Base-by-base conservation (phyloP, 2,329 filamentous ascomycete genomes). In the Diaporthe amygdali region DNA sequence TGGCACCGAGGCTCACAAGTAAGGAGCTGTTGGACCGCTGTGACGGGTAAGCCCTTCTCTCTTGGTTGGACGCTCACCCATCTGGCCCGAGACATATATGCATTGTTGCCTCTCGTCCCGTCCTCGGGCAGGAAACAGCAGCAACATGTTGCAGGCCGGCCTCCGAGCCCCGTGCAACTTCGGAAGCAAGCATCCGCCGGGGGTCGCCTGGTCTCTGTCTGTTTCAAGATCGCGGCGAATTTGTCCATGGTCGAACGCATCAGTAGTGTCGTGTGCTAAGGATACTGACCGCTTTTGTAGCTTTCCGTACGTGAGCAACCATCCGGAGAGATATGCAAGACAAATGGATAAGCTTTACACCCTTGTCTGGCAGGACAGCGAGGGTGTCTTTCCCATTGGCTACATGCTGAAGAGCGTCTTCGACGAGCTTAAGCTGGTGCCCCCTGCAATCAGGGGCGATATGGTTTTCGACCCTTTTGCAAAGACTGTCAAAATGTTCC, bases 291-390 rank as follows among this genome's bases (percentile, higher is more conserved):
- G 27, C 52, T n/a, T 44, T 37, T 34, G 64, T 76, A 96, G 93
- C 77, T 97, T 97, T 78, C 95, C 95, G 1, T 94, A 97, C 82
- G 86, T 88, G 69, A 86, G 92, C 69, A 86, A 85, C 68, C 84
- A 91, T 74, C 87, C 89, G 12, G 79, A 87, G 71, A 83, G 84
- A 64, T 90, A 92, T 80, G 82, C 86, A 54, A 80, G 84, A 52
- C 82, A 88, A 73, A 81, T 89, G 71, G 88, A 90, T 76, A 86
- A 84, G 32, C 87, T 97, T 74, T 94, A 91, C 78, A 90, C 93
- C 20, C 83, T 92, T 15, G 82, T 90, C 12, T 91, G 89, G 84
- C 83, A 90, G 72, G 88, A 92, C 71, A 86, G 86, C 17, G 82
- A 92, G 8, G 93, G 92, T 22, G 88, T 86, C 1, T 88, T 88